Percentiles rank a stretch among this genome's conserved stretches.
phyloP scores from a whole-genome alignment of 2,329 filamentous ascomycete species.

The Ambrosiella beaveri region DNA sequence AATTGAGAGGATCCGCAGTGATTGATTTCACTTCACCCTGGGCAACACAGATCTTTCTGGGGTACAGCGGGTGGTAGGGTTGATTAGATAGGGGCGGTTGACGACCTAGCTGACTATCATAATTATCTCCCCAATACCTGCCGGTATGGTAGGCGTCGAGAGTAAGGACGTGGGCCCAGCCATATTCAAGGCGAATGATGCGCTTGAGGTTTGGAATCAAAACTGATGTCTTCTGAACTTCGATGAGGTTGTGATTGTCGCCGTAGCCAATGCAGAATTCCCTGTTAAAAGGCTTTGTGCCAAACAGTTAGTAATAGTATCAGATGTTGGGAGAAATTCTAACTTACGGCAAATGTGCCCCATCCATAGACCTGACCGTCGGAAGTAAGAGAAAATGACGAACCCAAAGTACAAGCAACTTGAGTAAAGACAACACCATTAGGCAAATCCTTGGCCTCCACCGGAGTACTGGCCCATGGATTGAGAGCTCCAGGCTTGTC shows the following conservation, averaged over 20 bases:
- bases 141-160: conserved; percentile 39
- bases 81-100: conserved; percentile 29
- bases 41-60: conserved; percentile 23
- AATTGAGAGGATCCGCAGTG: conserved; percentile 55
- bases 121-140: conserved; percentile 43
- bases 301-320: conserved; percentile 10
- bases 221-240: conserved; percentile 28
- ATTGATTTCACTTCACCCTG: conserved; percentile 49
- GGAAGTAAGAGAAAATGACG: conserved; percentile 52
- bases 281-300: no score
- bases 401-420: conserved; percentile 49
- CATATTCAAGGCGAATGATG: conserved; percentile 40
- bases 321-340: conserved; percentile 24
- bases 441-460: conserved; percentile 24
- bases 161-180: conserved; percentile 49
- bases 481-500: background rate
- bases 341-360: conserved; percentile 46
- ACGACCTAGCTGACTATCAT: conserved; percentile 38
- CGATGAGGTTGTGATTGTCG: conserved; percentile 21
- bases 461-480: conserved; percentile 17
- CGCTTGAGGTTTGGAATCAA: conserved; percentile 39
- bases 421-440: conserved; percentile 35
- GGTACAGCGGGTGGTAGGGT: conserved; percentile 28
- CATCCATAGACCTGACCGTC: conserved; percentile 57
- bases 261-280: conserved; percentile 27